Evolutionary conservation across 352 stramenopile species (phyloP), one percentile per base, ranked within the genome.

Genomic region (Aphanomyces astaci): DNA sequence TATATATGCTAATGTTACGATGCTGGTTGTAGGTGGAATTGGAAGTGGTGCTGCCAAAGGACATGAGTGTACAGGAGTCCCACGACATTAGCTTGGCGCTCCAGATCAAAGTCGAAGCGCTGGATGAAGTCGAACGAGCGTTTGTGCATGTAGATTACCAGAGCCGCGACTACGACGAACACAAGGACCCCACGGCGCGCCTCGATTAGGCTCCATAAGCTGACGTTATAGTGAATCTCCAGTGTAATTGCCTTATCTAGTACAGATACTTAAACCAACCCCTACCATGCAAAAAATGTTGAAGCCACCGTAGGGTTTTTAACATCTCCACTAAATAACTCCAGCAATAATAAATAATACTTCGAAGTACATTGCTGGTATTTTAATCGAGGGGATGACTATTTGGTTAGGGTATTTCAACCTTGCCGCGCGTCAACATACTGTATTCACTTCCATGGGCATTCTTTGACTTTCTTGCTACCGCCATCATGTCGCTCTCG

Each of bases 91-190:
- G 93, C 53, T 88, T 98, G 65, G 94, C 94, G 64, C 81, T 99
- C 53, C 95, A 99, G 73, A 88, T 97, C 71, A 96, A 98, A 73
- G 93, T 99, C 72, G 96, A 99, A 75, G 85, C 78, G 45, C 74
- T 96, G n/a, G 90, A 97, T 69, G 89, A 95, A 72, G 96, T 99
- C 13, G 96, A 99, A 80, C 88, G 96, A 48, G 96, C 94, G 54
- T 99, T 99, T 78, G 96, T 99, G 49, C 96, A 99, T 72, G 96
- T 99, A 55, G 96, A 99, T 82, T 99, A 98, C 72, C 77, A 95
- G 49, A 79, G 82, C 52, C 87, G 87, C 46, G 87, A 89, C 76
- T 92, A 94, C 70, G 85, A 95, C 64, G 88, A 96, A 71, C 88
- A 96, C 74, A 95, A 95, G 75, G 84, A 92, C 69, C 81, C 84